Base-by-base conservation (phyloP, 23 red algal genomes). In the Agarophyton chilense region DNA sequence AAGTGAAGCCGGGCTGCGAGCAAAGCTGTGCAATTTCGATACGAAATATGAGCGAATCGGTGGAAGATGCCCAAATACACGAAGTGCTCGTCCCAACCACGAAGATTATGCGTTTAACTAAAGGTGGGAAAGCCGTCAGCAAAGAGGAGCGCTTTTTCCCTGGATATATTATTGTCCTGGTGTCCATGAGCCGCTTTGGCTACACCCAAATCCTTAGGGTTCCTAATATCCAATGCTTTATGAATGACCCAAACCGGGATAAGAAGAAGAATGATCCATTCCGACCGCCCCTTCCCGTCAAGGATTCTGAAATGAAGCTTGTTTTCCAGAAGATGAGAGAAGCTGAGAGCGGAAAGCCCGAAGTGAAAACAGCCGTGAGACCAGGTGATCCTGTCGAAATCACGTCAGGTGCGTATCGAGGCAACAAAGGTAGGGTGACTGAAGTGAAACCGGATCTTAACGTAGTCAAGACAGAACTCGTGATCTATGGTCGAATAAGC, bases 61-160 rank as follows among this genome's bases (percentile, higher is more conserved):
- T 96, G 4, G 72, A 67, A 7, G 46, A 92, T 17, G n/a, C 78
- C 9, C 72, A 91, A 11, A 86, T 95, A 1, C 65, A 52, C 46
- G 83, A 95, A 57, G 93, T 88, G 9, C 54, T 96, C 29, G 94
- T 96, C 11, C 94, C 94, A 7, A 76, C 73, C 47, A 85, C 90
- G n/a, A 88, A 57, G 51, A 86, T 87, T 49, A 78, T 92, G 87
- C 78, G 75, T n/a, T 50, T 96, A 22, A 88, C 94, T 43, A 84
- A 86, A 70, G 80, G 79, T 28, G 87, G 87, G 35, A 79, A 92
- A 84, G 81, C 81, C 19, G 53, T 71, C 34, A 90, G 75, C 55
- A 86, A 85, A 51, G 85, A 96, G 35, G 94, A 96, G 80, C 79
- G 88, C 24, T 72, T 92, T 21, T 96, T 96, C 45, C 94, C 94